Evolutionary conservation across 208 protist species (phyloP).

Genomic region (Trypanosoma boissoni): DNA sequence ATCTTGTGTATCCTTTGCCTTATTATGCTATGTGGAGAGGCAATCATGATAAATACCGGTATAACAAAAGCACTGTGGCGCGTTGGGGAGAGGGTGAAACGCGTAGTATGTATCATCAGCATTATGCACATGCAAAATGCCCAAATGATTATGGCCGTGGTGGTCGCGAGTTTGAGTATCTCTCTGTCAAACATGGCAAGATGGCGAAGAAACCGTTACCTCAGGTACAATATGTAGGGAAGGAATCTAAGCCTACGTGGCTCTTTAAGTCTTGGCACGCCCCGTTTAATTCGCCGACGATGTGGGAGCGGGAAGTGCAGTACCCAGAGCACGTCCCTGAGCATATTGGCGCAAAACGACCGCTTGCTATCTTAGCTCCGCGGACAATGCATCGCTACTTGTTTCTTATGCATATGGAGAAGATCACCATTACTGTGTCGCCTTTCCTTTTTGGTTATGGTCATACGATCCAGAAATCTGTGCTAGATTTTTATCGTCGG

Average conservation of each 20-base stretch:
- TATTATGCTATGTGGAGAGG: slow-evolving; percentile 91
- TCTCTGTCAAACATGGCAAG: slow-evolving; percentile 68
- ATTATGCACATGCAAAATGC: slow-evolving; percentile 90
- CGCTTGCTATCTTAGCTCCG: slow-evolving; percentile 77
- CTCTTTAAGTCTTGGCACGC: slow-evolving; percentile 92
- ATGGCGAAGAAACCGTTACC: slow-evolving; percentile 80
- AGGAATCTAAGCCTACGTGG: slow-evolving; percentile 76
- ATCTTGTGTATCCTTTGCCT: slow-evolving; percentile 83
- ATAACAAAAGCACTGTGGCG: slow-evolving; percentile 73
- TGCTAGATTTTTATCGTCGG: slow-evolving; percentile 86
- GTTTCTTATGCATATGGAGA: slow-evolving; percentile 90
- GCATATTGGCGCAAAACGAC: slow-evolving; percentile 83
- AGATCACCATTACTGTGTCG: slow-evolving; percentile 79
- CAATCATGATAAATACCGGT: slow-evolving; percentile 85
- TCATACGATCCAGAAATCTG: slow-evolving; percentile 78
- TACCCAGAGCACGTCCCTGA: slow-evolving; percentile 87
- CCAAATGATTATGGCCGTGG: slow-evolving; percentile 86
- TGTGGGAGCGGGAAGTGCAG: slow-evolving; percentile 91
- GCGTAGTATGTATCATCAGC: slow-evolving; percentile 78
- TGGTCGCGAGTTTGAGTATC: slow-evolving; percentile 80
- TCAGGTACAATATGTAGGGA: slow-evolving; percentile 75
- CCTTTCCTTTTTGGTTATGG: slow-evolving; percentile 86
- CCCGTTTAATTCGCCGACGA: slow-evolving; percentile 59
- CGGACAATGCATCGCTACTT: slow-evolving; percentile 76
- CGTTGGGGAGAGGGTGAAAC: slow-evolving; percentile 85